A percentile compares a stretch with the other conserved stretches of the same genome.
Conservation (phyloP, 257 asterid species). For the Nicotiana tabacum region DNA sequence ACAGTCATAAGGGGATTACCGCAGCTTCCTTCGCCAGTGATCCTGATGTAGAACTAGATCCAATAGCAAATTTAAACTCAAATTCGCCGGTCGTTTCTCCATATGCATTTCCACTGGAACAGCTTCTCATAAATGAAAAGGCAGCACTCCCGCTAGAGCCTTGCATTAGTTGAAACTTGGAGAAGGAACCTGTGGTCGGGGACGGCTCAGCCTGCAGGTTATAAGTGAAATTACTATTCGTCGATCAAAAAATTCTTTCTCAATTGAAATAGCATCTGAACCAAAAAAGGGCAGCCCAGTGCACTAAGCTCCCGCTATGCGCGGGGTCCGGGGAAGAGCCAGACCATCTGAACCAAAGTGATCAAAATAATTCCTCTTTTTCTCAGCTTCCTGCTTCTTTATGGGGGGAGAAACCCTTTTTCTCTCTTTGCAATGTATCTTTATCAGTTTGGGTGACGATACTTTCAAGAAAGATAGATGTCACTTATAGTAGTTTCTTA, state of each 20-base stretch:
- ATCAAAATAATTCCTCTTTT: background rate
- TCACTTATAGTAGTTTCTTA: background rate
- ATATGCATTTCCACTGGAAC: conserved; percentile 26
- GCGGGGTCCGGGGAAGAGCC: too few species aligned
- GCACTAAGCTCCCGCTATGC: too few species aligned
- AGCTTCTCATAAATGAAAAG: conserved; percentile 31
- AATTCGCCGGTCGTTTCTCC: conserved; percentile 48
- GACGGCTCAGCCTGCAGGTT: conserved; percentile 86
- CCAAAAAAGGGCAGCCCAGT: too few species aligned
- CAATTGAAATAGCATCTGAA: background rate
- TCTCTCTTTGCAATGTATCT: background rate
- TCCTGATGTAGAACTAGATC: conserved; percentile 50
- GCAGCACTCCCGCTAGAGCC: conserved; percentile 47
- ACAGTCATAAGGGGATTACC: conserved; percentile 34
- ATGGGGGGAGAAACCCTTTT: background rate
- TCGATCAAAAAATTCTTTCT: background rate
- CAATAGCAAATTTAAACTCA: conserved; percentile 80
- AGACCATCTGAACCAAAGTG: background rate
- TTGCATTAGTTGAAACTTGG: conserved; percentile 64
- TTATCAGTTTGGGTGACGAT: background rate
- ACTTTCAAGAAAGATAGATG: conserved; percentile 6
- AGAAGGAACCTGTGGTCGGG: conserved; percentile 95
- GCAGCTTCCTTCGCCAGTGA: conserved; percentile 34
- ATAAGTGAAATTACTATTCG: background rate
- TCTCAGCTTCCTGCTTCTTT: background rate